These are phyloP conservation scores for Erodium texanum DNA, from an alignment of 441 rosid genomes.

Conservation along the genomic window DNA sequence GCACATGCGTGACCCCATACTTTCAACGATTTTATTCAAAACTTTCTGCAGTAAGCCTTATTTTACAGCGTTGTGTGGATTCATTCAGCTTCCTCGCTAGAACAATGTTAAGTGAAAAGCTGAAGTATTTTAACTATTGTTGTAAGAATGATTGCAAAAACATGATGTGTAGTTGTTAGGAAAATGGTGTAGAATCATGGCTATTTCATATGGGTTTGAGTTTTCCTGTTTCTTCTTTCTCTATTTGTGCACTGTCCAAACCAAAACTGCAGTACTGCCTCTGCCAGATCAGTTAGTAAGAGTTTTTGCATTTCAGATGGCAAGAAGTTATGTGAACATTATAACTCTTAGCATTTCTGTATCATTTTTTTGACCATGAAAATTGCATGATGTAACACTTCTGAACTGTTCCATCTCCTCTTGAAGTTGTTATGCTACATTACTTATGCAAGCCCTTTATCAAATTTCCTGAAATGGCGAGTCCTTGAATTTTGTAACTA, in stretches of 20 bases:
- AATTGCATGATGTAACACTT: too few species aligned
- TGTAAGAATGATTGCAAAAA: background rate
- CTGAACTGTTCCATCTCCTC: too few species aligned
- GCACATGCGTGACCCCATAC: background rate
- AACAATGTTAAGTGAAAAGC: background rate
- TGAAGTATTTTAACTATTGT: background rate
- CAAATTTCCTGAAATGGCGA: background rate
- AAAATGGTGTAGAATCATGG: background rate
- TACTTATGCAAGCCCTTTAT: background rate
- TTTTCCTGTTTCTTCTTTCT: background rate
- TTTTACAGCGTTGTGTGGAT: background rate
- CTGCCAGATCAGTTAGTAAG: too few species aligned
- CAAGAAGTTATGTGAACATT: too few species aligned
- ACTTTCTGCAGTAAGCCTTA: background rate
- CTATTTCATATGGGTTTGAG: too few species aligned
- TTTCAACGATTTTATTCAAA: background rate
- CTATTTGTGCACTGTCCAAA: background rate
- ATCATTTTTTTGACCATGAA: too few species aligned
- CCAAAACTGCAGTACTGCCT: background rate
- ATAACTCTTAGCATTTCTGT: too few species aligned
- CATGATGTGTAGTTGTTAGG: background rate
- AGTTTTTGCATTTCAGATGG: too few species aligned
- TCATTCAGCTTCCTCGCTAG: conserved; percentile 1
- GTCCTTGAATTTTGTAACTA: conserved; percentile 1
- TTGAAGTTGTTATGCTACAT: background rate